phyloP scores from a whole-genome alignment of 371 early-diverging fungal species.

The Mortierella sp. region DNA sequence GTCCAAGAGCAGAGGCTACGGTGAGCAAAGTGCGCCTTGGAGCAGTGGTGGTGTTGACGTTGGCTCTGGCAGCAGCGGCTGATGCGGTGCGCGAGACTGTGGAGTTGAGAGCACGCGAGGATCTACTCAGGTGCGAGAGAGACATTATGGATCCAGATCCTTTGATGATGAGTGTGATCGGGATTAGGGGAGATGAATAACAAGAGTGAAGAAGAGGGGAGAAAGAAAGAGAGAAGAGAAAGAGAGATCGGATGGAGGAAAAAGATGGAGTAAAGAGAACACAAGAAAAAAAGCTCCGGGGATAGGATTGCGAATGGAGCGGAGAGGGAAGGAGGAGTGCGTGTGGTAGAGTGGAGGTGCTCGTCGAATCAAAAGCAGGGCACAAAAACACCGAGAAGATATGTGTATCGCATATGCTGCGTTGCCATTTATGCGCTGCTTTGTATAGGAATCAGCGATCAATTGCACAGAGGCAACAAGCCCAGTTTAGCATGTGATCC shows the following conservation, averaged over 20 bases:
- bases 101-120: conserved; percentile 40
- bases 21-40: conserved; percentile 45
- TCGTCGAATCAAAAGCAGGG: background rate
- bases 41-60: conserved; percentile 8
- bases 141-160: conserved; percentile 24
- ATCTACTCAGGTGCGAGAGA: conserved; percentile 30
- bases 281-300: conserved; percentile 3
- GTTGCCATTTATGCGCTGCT: background rate
- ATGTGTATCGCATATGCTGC: conserved; percentile 21
- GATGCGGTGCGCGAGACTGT: conserved; percentile 22
- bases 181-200: background rate
- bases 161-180: background rate
- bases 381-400: conserved; percentile 37
- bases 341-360: background rate
- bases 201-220: background rate
- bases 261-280: background rate
- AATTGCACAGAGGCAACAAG: background rate
- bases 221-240: background rate
- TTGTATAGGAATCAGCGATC: background rate
- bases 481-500: conserved; percentile 29
- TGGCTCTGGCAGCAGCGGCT: conserved; percentile 13
- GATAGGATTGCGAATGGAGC: background rate
- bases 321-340: background rate
- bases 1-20: conserved; percentile 30
- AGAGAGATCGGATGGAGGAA: conserved; percentile 1